These are phyloP conservation scores for Vitis cinerea DNA, from an alignment of 164 flowering plant species.

Conservation along the genomic window DNA sequence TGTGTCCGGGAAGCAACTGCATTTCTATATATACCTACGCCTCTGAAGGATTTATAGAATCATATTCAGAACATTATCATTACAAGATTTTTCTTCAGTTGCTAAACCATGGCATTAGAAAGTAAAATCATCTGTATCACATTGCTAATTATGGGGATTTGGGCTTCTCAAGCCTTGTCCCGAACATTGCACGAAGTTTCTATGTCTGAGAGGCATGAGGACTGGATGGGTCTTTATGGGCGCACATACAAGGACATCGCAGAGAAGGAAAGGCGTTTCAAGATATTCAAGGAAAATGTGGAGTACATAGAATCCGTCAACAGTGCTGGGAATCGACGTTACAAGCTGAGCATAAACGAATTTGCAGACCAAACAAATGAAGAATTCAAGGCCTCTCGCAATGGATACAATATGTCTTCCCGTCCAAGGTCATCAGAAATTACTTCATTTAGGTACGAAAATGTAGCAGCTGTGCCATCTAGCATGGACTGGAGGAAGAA, in stretches of 20 bases:
- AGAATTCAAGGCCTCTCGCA: constrained; percentile 19
- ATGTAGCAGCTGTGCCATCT: constrained; percentile 5
- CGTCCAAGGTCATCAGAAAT: not conserved
- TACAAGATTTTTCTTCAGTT: no score
- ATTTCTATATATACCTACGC: no score
- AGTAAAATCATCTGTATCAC: constrained; percentile 2
- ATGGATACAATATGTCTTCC: constrained; percentile 7
- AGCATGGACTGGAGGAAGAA: constrained; percentile 38
- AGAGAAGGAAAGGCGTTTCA: constrained; percentile 19
- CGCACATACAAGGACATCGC: constrained; percentile 8
- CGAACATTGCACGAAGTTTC: constrained; percentile 21
- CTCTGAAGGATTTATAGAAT: no score
- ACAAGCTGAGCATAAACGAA: constrained; percentile 18
- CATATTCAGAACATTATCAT: no score
- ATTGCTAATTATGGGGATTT: constrained; percentile 12
- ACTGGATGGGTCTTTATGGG: constrained; percentile 21
- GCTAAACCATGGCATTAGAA: no score
- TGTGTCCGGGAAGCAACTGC: no score
- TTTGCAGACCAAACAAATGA: constrained; percentile 29
- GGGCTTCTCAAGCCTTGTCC: constrained; percentile 12
- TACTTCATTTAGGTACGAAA: constrained; percentile 14
- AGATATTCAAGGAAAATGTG: constrained; percentile 17
- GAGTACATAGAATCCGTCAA: constrained; percentile 10
- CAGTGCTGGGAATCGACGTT: constrained; percentile 4
- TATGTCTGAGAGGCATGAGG: constrained; percentile 28